These are phyloP conservation scores for Populus hybrid DNA, from an alignment of 441 rosid genomes.

Conservation along the genomic window DNA sequence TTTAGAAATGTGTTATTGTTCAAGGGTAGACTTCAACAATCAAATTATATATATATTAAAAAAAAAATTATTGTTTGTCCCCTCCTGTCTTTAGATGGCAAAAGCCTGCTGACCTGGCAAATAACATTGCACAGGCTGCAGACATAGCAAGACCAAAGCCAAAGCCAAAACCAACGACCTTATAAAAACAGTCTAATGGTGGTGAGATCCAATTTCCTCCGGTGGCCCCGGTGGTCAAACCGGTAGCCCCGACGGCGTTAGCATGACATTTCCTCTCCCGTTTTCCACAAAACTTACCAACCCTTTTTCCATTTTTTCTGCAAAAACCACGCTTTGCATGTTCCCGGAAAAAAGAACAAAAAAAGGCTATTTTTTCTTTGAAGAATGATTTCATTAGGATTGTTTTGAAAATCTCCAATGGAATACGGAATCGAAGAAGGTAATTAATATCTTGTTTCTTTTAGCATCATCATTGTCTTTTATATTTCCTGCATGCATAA, in stretches of 20 bases:
- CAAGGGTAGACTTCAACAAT: too few relatives aligned
- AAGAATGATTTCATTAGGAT: not conserved
- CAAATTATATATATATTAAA: too few relatives aligned
- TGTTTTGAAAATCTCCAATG: slow-evolving; percentile 19
- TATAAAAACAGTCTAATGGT: not conserved
- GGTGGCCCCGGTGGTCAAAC: slow-evolving; percentile 20
- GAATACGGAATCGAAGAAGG: slow-evolving; percentile 26
- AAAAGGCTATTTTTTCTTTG: not conserved
- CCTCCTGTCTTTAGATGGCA: not conserved
- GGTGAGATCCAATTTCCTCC: not conserved
- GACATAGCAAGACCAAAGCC: too few relatives aligned
- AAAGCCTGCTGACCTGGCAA: not conserved
- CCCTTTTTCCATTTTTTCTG: not conserved
- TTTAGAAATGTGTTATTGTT: too few relatives aligned
- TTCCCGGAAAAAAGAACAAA: not conserved
- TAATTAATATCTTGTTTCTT: not conserved
- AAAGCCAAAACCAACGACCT: not conserved
- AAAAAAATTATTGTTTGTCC: too few relatives aligned
- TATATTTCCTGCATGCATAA: not conserved
- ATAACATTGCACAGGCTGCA: too few relatives aligned
- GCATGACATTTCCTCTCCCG: not conserved
- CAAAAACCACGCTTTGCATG: not conserved
- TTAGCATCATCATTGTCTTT: not conserved
- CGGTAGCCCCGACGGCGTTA: slow-evolving; percentile 10
- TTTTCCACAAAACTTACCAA: not conserved